Evolutionary conservation across 2,329 filamentous ascomycete genomes (phyloP), one percentile per base, ranked within the genome.

Genomic region (Fusarium subglutinans): DNA sequence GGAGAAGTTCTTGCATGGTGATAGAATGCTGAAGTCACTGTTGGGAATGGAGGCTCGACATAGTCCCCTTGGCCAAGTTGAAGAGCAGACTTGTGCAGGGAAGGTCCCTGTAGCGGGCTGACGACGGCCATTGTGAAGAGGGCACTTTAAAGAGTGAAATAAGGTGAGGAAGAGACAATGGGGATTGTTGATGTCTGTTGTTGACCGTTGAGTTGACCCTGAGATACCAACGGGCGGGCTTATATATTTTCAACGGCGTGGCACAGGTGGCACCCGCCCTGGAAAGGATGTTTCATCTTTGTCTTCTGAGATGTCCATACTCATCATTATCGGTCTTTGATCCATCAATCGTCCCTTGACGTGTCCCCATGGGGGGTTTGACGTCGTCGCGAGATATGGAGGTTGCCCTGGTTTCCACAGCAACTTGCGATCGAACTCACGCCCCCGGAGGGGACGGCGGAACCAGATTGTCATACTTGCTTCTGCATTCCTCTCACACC

Each of bases 1-100:
- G 86, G 85, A 37, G 80, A 79, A 18, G 71, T 69, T 50, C 80
- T 77, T 15, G 82, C 85, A 73, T 82, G 76, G 45, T 83, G 80
- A 37, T 83, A 81, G 71, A 84, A 83, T 24, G 83, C 81, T 17
- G 82, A 74, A 24, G 82, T 84, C 55, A 81, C 76, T 13, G 83
- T 84, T n/a, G 78, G 69, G 70, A 85, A 85, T 22, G 82, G 82
- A 48, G 75, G 71, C 26, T 78, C 68, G 20, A 77, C 60, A 47
- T 66, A 56, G 60, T 74, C 61, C 28, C 75, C 72, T 61, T 73
- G 63, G 53, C 76, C 76, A 38, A 76, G 55, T 30, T 56, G 61
- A 17, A 57, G 40, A 37, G 56, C 37, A 26, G 70, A 56, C 18
- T 54, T 45, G 33, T 24, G 33, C 38, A 51, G 55, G 66, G 35